Conservation (phyloP, 768 basidiomycete species). For the Leccinum uliginosum region DNA sequence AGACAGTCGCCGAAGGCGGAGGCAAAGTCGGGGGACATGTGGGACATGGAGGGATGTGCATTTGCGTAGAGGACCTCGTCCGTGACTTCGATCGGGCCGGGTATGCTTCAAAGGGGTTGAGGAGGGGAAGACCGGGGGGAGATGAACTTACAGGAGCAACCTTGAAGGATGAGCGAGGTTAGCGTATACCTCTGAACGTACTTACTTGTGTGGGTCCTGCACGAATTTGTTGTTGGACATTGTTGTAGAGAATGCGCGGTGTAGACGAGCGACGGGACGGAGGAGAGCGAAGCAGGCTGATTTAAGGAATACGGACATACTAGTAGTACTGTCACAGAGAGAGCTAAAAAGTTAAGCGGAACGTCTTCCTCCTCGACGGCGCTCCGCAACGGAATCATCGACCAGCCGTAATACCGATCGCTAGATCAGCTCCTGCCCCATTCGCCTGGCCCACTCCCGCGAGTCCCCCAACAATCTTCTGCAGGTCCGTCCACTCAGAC, state of each 20-base stretch:
- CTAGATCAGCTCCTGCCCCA: constrained; percentile 30
- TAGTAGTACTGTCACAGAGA: neutral
- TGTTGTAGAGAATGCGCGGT: neutral
- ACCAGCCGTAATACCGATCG: constrained; percentile 31
- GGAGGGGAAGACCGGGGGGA: neutral
- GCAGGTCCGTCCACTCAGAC: constrained; percentile 90
- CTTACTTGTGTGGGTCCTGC: constrained; percentile 48
- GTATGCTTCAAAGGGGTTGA: constrained; percentile 39
- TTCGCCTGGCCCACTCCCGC: constrained; percentile 44
- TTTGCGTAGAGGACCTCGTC: constrained; percentile 86
- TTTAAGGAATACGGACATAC: constrained; percentile 1
- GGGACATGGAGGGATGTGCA: constrained; percentile 87
- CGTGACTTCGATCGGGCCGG: constrained; percentile 60
- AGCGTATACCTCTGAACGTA: constrained; percentile 10
- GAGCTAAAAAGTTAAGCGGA: neutral
- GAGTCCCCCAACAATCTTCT: constrained; percentile 77
- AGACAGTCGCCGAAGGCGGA: constrained; percentile 86
- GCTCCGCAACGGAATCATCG: constrained; percentile 25
- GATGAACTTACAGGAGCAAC: constrained; percentile 41
- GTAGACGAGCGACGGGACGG: neutral
- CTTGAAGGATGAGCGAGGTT: constrained; percentile 32
- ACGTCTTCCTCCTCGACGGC: constrained; percentile 1
- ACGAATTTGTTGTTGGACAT: constrained; percentile 24
- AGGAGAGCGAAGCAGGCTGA: neutral
- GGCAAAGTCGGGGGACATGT: constrained; percentile 85